A percentile compares a stretch with the other conserved stretches of the same genome.
phyloP scores from a whole-genome alignment of 148 eudicot genomes.

The Rhododendron ovatum region DNA sequence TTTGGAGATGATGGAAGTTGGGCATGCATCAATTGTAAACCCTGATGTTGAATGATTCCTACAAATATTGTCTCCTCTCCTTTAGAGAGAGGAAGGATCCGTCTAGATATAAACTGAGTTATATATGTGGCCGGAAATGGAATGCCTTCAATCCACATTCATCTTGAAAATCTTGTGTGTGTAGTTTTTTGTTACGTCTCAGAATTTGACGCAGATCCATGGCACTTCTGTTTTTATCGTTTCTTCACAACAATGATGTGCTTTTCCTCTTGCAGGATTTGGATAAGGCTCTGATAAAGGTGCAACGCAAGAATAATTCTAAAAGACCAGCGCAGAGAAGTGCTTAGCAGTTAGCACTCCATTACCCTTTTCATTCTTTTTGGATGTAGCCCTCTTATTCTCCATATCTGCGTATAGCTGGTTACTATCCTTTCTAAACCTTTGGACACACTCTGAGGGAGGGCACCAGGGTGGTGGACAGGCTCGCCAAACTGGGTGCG shows the following conservation, averaged over 20 bases:
- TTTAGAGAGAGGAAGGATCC: neutral
- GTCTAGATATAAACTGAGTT: too few relatives aligned
- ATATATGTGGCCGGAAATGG: neutral
- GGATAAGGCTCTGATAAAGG: conserved; percentile 63
- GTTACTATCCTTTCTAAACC: too few relatives aligned
- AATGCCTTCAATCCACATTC: neutral
- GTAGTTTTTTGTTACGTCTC: neutral
- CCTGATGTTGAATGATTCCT: neutral
- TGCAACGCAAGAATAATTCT: conserved; percentile 70
- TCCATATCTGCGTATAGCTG: too few relatives aligned
- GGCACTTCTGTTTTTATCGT: neutral
- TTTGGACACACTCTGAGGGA: too few relatives aligned
- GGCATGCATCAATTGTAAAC: neutral
- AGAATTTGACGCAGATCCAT: neutral
- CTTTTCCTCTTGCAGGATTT: conserved; percentile 41
- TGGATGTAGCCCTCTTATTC: too few relatives aligned
- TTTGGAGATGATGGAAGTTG: neutral
- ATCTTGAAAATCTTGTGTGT: neutral
- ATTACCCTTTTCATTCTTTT: neutral
- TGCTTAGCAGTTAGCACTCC: conserved; percentile 14
- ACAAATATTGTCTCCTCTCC: neutral
- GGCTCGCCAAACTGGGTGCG: too few relatives aligned
- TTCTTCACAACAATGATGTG: neutral
- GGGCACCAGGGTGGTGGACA: too few relatives aligned
- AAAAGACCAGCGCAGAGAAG: conserved; percentile 44